These are phyloP conservation scores for Phanerochaete sordida DNA, from an alignment of 768 basidiomycete species.

Conservation along the genomic window DNA sequence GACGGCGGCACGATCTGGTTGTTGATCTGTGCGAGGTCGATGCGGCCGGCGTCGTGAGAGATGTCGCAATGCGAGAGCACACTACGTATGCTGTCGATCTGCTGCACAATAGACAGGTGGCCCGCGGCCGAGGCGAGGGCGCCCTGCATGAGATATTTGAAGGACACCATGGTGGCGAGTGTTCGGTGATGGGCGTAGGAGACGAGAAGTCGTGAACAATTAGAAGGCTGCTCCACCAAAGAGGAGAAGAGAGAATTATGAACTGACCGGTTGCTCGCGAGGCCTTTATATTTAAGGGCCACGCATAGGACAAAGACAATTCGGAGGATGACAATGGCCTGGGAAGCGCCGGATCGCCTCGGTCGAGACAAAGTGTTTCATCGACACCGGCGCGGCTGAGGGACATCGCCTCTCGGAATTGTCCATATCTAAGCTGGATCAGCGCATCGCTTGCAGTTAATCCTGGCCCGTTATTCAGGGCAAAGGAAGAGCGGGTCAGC, in stretches of 20 bases:
- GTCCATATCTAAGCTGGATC: too few relatives aligned
- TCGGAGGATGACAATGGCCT: not conserved
- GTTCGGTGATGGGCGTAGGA: not conserved
- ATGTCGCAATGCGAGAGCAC: constrained; percentile 21
- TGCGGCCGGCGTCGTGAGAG: constrained; percentile 12
- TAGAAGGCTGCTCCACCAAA: not conserved
- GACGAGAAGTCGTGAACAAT: not conserved
- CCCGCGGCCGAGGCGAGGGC: constrained; percentile 13
- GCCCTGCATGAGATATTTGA: constrained; percentile 3
- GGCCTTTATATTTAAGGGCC: constrained; percentile 3
- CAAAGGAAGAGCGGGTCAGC: not conserved
- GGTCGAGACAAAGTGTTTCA: too few relatives aligned
- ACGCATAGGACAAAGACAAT: not conserved
- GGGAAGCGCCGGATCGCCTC: not conserved
- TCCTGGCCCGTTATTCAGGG: not conserved
- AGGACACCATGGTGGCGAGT: constrained; percentile 15
- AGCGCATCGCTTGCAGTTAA: too few relatives aligned
- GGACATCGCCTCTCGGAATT: too few relatives aligned
- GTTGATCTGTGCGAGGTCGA: constrained; percentile 27
- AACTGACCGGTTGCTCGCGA: not conserved
- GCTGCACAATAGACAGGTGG: not conserved
- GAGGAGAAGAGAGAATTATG: not conserved
- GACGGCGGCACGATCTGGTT: constrained; percentile 35
- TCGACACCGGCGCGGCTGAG: too few relatives aligned
- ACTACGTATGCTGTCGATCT: not conserved